phyloP scores from a whole-genome alignment of 768 basidiomycete species.

The Suillus subaureus region DNA sequence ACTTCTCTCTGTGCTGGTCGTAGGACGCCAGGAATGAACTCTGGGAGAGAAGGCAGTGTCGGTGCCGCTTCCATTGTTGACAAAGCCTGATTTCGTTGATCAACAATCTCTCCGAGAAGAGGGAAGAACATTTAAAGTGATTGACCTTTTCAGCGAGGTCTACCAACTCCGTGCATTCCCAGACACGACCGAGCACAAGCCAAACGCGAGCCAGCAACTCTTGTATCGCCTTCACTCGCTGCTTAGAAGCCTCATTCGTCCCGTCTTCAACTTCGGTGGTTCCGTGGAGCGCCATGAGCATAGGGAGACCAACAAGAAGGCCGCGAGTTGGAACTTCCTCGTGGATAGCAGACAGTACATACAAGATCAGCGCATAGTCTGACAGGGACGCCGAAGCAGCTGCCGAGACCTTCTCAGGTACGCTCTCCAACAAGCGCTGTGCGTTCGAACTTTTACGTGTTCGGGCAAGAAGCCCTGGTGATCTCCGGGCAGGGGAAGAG shows the following conservation, averaged over 20 bases:
- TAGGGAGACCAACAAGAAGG: slow-evolving; percentile 77
- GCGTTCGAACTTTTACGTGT: slow-evolving; percentile 60
- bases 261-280: slow-evolving; percentile 48
- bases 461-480: slow-evolving; percentile 51
- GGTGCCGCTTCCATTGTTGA: slow-evolving; percentile 40
- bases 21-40: slow-evolving; percentile 42
- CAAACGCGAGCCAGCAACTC: slow-evolving; percentile 68
- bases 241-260: slow-evolving; percentile 39
- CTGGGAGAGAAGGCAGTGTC: slow-evolving; percentile 38
- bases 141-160: slow-evolving; percentile 59
- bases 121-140: slow-evolving; percentile 11
- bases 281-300: slow-evolving; percentile 76
- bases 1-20: slow-evolving; percentile 47
- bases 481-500: slow-evolving; percentile 44
- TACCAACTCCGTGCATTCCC: slow-evolving; percentile 62
- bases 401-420: slow-evolving; percentile 44
- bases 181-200: slow-evolving; percentile 67
- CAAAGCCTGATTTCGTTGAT: slow-evolving; percentile 43
- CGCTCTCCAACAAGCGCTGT: slow-evolving; percentile 51
- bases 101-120: slow-evolving; percentile 6
- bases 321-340: slow-evolving; percentile 75
- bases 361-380: slow-evolving; percentile 74
- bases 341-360: slow-evolving; percentile 68
- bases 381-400: slow-evolving; percentile 61
- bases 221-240: slow-evolving; percentile 56